Base-by-base conservation (phyloP, 805 yeast species). In the Teunomyces tritomae region DNA sequence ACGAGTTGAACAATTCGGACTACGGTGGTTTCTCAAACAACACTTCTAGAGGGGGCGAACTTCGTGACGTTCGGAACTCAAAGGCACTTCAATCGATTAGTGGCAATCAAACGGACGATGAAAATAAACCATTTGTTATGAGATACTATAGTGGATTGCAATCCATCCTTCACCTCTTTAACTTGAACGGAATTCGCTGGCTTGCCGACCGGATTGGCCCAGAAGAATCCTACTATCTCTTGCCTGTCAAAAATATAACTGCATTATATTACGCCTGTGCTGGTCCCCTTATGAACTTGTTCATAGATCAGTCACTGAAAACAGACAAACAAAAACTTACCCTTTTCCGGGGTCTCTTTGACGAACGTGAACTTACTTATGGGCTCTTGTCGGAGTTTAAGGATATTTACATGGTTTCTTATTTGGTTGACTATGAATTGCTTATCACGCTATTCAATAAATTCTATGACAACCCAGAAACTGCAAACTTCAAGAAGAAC, bases 371-470 rank as follows among this genome's bases (percentile, higher is more conserved):
- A 16, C 10, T 55, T 11, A 34, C 51, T 13, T 45, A 35, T 5
- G 58, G 54, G 11, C 29, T 51, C 30, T 46, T 57, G 26, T 24
- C 34, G 16, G 30, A 45, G 33, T 45, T 33, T 28, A 45, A 42
- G 5, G 11, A 32, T 10, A 36, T 52, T 5, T 50, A 48, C n/a
- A 26, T 54, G 20, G 57, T 50, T 20, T 36, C 44, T 40, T 52
- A 46, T 33, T 30, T 55, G 16, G 49, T 52, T 17, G 39, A 41
- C 14, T 37, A 17, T 2, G 45, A 39, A 4, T 24, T 32, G 17
- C 49, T 50, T 3, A 24, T 26, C 20, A 30, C 34, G 8, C 44
- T 57, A n/a, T 57, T 57, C 45, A 24, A 44, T 10, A 26, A 24
- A 5, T 52, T 49, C 41, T 51, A 46, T 32, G 24, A 37, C 5